Percentiles rank a stretch among this genome's conserved stretches.
Evolutionary conservation across 2,329 filamentous ascomycete species (phyloP).

Genomic region (Sclerotinia glacialis): DNA sequence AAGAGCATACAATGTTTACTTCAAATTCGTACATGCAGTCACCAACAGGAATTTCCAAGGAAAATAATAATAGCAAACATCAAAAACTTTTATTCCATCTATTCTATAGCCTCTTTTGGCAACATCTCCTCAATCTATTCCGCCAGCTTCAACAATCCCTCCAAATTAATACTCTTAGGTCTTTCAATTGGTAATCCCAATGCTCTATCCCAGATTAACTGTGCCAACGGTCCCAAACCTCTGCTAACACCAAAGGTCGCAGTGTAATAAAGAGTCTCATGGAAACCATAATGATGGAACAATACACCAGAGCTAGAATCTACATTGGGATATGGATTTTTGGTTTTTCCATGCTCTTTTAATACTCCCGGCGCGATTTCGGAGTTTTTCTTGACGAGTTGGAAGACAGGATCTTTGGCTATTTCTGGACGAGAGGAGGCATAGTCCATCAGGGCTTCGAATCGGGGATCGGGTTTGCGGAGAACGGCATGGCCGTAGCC

Average conservation of each 20-base stretch:
- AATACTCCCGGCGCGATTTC: conserved; percentile 87
- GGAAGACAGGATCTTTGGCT: conserved; percentile 82
- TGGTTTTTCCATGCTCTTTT: conserved; percentile 95
- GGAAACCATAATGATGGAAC: conserved; percentile 98
- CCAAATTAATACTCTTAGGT: conserved; percentile 94
- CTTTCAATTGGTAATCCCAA: conserved; percentile 93
- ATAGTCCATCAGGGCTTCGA: conserved; percentile 96
- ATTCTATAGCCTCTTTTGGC: rapidly evolving
- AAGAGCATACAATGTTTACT: no score
- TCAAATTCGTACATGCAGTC: no score
- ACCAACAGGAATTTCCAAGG: neutral
- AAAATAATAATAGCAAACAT: neutral
- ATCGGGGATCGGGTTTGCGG: conserved; percentile 93
- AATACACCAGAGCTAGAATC: conserved; percentile 90
- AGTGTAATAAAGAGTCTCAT: conserved; percentile 92
- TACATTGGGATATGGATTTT: conserved; percentile 97
- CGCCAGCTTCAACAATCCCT: conserved; percentile 73
- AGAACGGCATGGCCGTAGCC: conserved; percentile 96
- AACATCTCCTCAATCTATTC: conserved; percentile 37
- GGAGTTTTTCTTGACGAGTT: conserved; percentile 89
- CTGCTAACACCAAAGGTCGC: conserved; percentile 67
- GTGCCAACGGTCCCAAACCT: conserved; percentile 81
- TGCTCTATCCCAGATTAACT: conserved; percentile 94
- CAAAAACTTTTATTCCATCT: neutral
- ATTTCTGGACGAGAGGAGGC: conserved; percentile 83